Conservation (phyloP, 805 yeast genomes). For the Myxozyma melibiosi region DNA sequence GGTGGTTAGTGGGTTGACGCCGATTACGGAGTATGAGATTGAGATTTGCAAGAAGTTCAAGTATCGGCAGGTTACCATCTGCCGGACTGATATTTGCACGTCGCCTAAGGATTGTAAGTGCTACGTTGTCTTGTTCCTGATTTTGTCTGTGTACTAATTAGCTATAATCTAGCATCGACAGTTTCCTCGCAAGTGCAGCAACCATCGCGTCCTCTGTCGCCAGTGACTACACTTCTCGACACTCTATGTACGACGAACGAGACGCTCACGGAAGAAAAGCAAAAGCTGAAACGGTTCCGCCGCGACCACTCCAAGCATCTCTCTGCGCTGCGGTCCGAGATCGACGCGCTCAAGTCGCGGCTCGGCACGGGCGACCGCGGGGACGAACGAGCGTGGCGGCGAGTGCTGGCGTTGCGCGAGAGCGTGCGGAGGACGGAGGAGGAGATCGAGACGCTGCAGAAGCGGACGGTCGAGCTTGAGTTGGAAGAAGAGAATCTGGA, state of each 20-base stretch:
- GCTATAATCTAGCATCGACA: slow-evolving; percentile 1
- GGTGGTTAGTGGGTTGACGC: slow-evolving; percentile 66
- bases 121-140: neutral
- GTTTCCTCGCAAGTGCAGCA: slow-evolving; percentile 25
- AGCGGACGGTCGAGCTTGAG: slow-evolving; percentile 18
- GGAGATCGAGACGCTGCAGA: slow-evolving; percentile 30
- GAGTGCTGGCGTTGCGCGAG: slow-evolving; percentile 54
- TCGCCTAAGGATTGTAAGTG: slow-evolving; percentile 28
- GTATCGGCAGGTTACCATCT: slow-evolving; percentile 25
- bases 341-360: slow-evolving; percentile 54
- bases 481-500: slow-evolving; percentile 12
- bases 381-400: slow-evolving; percentile 59
- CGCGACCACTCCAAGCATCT: slow-evolving; percentile 61
- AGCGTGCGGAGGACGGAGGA: slow-evolving; percentile 48
- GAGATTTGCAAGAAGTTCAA: slow-evolving; percentile 48
- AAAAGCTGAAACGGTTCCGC: slow-evolving; percentile 58
- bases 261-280: slow-evolving; percentile 58
- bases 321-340: slow-evolving; percentile 55
- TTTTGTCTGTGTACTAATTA: neutral
- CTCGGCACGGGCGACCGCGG: slow-evolving; percentile 53
- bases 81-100: slow-evolving; percentile 29
- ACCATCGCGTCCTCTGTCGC: slow-evolving; percentile 50
- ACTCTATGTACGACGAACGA: slow-evolving; percentile 66
- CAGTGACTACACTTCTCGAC: slow-evolving; percentile 64
- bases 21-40: slow-evolving; percentile 64